Evolutionary conservation across 2,329 filamentous ascomycete species (phyloP).

Genomic region (Chaetomium sp.): DNA sequence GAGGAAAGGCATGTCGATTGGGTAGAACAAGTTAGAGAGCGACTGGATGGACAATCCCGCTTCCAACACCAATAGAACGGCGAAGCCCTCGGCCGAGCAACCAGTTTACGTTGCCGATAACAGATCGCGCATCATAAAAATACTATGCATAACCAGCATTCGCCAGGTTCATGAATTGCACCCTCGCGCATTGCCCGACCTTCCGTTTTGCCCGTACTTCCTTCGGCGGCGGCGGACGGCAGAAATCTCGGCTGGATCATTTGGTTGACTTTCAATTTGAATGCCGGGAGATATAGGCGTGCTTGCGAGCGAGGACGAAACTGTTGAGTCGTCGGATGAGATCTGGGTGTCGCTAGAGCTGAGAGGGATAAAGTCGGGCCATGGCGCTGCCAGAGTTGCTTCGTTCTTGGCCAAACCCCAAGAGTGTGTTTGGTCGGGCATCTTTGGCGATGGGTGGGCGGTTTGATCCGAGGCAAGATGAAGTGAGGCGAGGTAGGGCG

Average conservation of each 20-base stretch:
- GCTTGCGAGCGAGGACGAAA: not conserved
- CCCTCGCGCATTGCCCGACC: slow-evolving; percentile 3
- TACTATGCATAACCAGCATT: not conserved
- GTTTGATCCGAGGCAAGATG: not conserved
- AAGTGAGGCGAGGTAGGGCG: not conserved
- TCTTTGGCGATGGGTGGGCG: slow-evolving; percentile 1
- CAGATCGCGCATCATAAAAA: not conserved
- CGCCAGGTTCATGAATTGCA: not conserved
- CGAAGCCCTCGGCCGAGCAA: not conserved
- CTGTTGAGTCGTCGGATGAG: not conserved
- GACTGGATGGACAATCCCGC: not conserved
- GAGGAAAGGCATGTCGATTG: not conserved
- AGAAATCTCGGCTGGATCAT: not conserved
- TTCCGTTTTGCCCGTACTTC: slow-evolving; percentile 1
- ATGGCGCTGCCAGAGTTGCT: not conserved
- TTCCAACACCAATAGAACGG: not conserved
- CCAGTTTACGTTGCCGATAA: not conserved
- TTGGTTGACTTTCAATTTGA: not conserved
- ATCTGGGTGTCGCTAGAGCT: slow-evolving; percentile 7
- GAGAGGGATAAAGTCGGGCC: slow-evolving; percentile 8
- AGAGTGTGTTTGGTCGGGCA: not conserved
- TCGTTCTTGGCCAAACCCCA: not conserved
- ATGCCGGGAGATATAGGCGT: not conserved
- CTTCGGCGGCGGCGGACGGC: not conserved
- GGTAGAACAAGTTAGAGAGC: not conserved